Conservation (phyloP, 2,329 filamentous ascomycete genomes). For the Ophiognomonia clavigignenti-juglandacearum region DNA sequence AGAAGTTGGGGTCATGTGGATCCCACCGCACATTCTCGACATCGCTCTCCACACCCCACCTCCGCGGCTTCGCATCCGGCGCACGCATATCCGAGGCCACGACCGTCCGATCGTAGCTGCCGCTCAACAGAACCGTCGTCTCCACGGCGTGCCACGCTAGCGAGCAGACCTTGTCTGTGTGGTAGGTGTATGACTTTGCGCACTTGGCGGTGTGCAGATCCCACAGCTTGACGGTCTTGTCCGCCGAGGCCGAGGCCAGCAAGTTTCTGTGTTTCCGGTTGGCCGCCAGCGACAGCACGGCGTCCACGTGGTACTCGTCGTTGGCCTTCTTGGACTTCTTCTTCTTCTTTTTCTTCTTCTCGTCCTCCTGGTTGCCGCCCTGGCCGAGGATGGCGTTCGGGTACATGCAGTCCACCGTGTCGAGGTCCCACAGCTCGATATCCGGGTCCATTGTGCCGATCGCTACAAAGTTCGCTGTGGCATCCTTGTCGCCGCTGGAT, state of each 20-base stretch:
- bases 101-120: conserved; percentile 90
- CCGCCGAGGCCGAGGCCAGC: conserved; percentile 88
- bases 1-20: conserved; percentile 85
- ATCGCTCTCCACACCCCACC: conserved; percentile 93
- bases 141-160: conserved; percentile 88
- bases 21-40: conserved; percentile 93
- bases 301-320: conserved; percentile 88
- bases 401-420: conserved; percentile 96
- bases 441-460: conserved; percentile 97
- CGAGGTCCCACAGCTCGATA: conserved; percentile 97
- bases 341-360: conserved; percentile 78
- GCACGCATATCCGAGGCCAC: conserved; percentile 96
- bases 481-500: conserved; percentile 53
- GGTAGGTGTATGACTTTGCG: conserved; percentile 91
- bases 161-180: conserved; percentile 97
- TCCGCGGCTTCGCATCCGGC: conserved; percentile 72
- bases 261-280: conserved; percentile 94
- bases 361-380: conserved; percentile 48
- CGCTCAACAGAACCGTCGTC: conserved; percentile 82
- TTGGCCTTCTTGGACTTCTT: conserved; percentile 88
- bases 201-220: conserved; percentile 88
- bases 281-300: conserved; percentile 83
- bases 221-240: conserved; percentile 98
- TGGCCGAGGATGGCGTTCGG: conserved; percentile 93
- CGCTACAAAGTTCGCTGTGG: conserved; percentile 84